Evolutionary conservation across 495 filamentous ascomycete genomes (phyloP), one percentile per base, ranked within the genome.

Genomic region (Choiromyces venosus): DNA sequence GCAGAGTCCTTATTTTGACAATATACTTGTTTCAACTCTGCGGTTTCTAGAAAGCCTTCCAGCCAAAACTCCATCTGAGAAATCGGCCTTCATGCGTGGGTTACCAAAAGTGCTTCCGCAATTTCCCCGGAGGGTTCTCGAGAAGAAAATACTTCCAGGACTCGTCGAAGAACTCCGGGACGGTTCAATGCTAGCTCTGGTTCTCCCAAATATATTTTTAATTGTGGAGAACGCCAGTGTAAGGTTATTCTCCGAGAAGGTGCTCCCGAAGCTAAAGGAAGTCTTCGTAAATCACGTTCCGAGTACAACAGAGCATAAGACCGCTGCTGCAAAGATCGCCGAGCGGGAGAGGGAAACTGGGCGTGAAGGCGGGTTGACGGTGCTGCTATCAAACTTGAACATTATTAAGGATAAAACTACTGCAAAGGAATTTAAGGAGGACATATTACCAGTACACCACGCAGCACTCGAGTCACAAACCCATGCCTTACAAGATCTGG

Each of bases 381-480:
- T 96, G 16, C 82, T 97, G 3, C 84, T 99, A 3, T 92, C 97
- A 73, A 93, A 96, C 74, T 87, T 96, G 76, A 83, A 84, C 4
- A 83, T 89, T 3, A 89, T 96, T 70, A 87, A 91, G 6, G 87
- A 88, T 7, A 95, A 94, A 71, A 96, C 91, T 74, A 89, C 90
- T 5, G 93, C 93, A 0, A 92, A 91, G 76, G 94, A 97, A 73
- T 98, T 98, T 82, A 97, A 97, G 83, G 93, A 96, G 75, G 93
- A 96, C 73, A 90, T 98, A 33, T 83, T 98, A 18, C 95, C 96
- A 9, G 88, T 98, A 39, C 86, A 97, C 44, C 85, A 92, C 29
- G 81, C 91, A 33, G 91, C 92, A 0, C 83, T 99, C 69, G 94
- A 97, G 76, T 96, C 92, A 1, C 87, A 93, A 21, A 97, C 93